Base-by-base conservation (phyloP, 2,329 filamentous ascomycete genomes). In the Nemania serpens region DNA sequence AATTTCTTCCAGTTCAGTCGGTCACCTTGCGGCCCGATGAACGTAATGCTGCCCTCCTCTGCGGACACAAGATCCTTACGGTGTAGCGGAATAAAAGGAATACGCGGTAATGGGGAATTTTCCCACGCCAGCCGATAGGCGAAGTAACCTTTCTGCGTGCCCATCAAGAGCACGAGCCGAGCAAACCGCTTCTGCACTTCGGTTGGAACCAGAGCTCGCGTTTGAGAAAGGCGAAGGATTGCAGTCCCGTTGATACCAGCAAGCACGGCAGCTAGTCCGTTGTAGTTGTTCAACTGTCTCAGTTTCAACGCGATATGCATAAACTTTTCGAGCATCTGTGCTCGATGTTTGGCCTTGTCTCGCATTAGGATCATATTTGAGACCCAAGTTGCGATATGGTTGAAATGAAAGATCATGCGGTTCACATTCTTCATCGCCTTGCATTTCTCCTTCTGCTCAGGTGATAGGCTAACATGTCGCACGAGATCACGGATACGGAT, bases 1-100 rank as follows among this genome's bases (percentile, higher is more conserved):
- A 98, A 99, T 74, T 99, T 99, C 76, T 90, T 93, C 95, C 95
- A 99, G 74, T 98, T 98, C 73, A 99, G 91, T 53, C 91, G 83
- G 64, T 91, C 86, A 65, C 82, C 86, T 62, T 86, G 83, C 2
- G 85, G 82, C 7, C 90, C 91, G 1, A 98, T 81, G 74, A 97
- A 94, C 0, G 95, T 98, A 70, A 86, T 87, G 75, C 95, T 97
- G 36, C 94, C 95, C 76, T 97, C 91, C 71, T 96, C 92, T 0
- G 95, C 94, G 12, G 91, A 92, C 1, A 97, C 92, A 22, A 99
- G 82, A 76, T 99, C 95, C 65, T 93, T 86, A 45, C 91, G 86
- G 72, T 96, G 92, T 29, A 98, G 82, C 2, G 95, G 94, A 52
- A 98, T 88, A 74, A 96, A 98, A 0, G 95, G 95, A 47, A 99